Base-by-base conservation (phyloP, 768 basidiomycete genomes). In the Leucogyrophana mollusca region DNA sequence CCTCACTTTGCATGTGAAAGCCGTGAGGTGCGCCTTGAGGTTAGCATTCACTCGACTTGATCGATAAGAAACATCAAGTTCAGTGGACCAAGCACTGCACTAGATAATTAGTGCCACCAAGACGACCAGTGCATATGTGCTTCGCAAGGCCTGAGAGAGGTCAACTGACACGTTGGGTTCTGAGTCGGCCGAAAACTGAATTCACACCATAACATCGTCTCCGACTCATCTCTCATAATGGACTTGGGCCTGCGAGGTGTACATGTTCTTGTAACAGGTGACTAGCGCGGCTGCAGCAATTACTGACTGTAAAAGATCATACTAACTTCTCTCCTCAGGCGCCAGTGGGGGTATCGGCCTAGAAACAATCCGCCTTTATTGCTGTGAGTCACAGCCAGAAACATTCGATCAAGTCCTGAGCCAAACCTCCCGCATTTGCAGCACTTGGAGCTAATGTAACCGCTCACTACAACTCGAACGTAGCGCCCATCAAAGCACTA, bases 331-430 rank as follows among this genome's bases (percentile, higher is more conserved):
- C 40, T 25, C 21, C 14, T 40, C 58, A 82, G 87, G 87, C 40
- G 85, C 86, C 2, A 86, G 81, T 53, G 86, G 87, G 3, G 87
- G 85, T 1, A 89, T 90, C 27, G 87, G 87, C 8, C 68, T 86
- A 1, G 81, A 78, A 54, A 85, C 81, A 3, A 71, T 73, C 13
- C 70, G 70, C 10, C 57, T 77, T 0, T 89, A 81, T 57, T 71
- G 82, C 24, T 70, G 85, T 81, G 47, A 58, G 70, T 66, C 22
- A 34, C 30, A 34, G 14, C 21, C 13, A 34, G 24, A 24, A 24
- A 41, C 34, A n/a, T 30, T 20, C 18, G 20, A 16, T n/a, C 32
- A 18, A 24, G 32, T 34, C 17, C 17, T 9, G 20, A 38, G 11
- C 32, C 22, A 47, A n/a, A 9, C 22, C 17, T 36, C 38, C 34